Conservation (phyloP, 2,329 filamentous ascomycete species). For the Meredithiella fracta region DNA sequence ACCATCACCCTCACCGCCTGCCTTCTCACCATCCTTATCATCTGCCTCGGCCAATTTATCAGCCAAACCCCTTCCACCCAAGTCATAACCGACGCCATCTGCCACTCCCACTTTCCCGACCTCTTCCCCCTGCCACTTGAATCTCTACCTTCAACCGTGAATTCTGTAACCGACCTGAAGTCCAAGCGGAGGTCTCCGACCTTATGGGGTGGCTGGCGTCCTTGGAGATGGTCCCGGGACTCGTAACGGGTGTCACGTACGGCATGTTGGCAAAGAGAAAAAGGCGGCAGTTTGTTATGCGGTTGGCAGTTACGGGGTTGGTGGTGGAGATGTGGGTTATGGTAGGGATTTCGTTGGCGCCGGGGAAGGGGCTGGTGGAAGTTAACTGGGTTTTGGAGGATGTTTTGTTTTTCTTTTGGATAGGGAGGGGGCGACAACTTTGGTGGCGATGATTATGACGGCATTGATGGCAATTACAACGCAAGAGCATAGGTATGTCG, state of each 20-base stretch:
- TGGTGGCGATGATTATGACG: conserved; percentile 2
- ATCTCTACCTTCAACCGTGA: neutral
- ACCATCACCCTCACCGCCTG: neutral
- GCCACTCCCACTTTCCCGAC: neutral
- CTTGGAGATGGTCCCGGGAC: conserved; percentile 4
- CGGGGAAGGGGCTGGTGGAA: neutral
- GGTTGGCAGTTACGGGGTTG: neutral
- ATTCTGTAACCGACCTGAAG: neutral
- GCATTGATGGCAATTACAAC: neutral
- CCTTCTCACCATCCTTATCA: neutral
- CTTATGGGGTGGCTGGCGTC: neutral
- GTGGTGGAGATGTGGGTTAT: neutral
- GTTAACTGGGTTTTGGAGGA: neutral
- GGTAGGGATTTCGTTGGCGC: too few relatives aligned
- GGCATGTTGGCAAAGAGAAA: conserved; percentile 2
- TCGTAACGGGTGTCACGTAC: conserved; percentile 2
- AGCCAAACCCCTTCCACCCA: neutral
- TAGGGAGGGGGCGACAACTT: neutral
- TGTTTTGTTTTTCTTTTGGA: conserved; percentile 1
- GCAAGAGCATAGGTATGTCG: conserved; percentile 1
- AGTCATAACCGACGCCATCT: neutral
- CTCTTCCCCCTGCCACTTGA: neutral
- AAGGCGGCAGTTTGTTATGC: neutral
- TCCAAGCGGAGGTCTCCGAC: conserved; percentile 1
- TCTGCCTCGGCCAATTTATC: conserved; percentile 1